Percentiles rank a stretch among this genome's conserved stretches.
These are phyloP conservation scores for Chrysoporthe austroafricana DNA, from an alignment of 2,329 filamentous ascomycete species.

Conservation along the genomic window DNA sequence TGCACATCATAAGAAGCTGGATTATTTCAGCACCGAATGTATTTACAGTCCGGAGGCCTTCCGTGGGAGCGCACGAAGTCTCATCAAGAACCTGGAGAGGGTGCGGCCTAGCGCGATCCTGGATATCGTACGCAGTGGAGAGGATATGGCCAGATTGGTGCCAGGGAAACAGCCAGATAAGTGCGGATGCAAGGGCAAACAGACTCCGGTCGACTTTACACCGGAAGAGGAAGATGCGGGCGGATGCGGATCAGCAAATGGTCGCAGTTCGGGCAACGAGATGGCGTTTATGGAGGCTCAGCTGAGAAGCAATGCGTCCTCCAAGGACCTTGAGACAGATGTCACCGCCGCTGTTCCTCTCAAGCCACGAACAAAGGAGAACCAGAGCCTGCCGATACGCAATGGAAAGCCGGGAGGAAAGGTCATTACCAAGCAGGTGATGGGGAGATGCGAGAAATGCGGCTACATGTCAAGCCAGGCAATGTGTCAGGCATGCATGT, in stretches of 20 bases:
- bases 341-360: constrained; percentile 54
- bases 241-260: constrained; percentile 76
- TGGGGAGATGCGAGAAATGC: constrained; percentile 84
- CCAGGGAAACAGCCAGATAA: constrained; percentile 58
- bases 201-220: constrained; percentile 37
- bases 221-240: constrained; percentile 64
- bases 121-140: constrained; percentile 91
- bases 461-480: constrained; percentile 95
- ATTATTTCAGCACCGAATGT: constrained; percentile 98
- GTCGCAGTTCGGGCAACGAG: constrained; percentile 70
- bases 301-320: constrained; percentile 66
- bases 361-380: constrained; percentile 35
- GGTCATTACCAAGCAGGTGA: constrained; percentile 60
- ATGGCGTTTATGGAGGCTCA: constrained; percentile 82
- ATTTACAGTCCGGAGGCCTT: constrained; percentile 98
- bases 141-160: constrained; percentile 93
- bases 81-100: constrained; percentile 95
- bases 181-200: constrained; percentile 52
- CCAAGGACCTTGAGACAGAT: constrained; percentile 67
- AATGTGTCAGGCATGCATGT: constrained; percentile 89
- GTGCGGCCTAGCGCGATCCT: constrained; percentile 92
- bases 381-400: constrained; percentile 34
- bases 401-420: constrained; percentile 27
- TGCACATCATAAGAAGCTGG: constrained; percentile 92
- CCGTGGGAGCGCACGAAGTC: constrained; percentile 82